phyloP scores from a whole-genome alignment of 192 early-diverging fungal genomes.

The Entophlyctis luteolus region DNA sequence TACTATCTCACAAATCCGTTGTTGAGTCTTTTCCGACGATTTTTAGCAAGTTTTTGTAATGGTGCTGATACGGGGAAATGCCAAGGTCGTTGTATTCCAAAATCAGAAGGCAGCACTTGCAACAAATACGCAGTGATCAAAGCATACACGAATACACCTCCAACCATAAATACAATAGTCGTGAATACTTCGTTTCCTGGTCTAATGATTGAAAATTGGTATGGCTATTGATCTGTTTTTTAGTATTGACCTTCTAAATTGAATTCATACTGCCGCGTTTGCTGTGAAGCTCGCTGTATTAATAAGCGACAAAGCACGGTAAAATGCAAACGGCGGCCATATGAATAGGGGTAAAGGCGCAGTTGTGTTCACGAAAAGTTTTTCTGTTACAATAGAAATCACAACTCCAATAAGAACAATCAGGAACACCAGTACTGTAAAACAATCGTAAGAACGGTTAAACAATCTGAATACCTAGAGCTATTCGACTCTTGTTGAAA shows the following conservation, averaged over 20 bases:
- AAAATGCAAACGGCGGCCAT: constrained; percentile 80
- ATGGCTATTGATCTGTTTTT: constrained; percentile 33
- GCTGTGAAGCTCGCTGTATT: constrained; percentile 50
- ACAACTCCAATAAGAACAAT: constrained; percentile 65
- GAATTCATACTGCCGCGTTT: constrained; percentile 19
- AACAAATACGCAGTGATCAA: constrained; percentile 39
- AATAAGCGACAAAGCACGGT: constrained; percentile 53
- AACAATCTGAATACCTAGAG: constrained; percentile 31
- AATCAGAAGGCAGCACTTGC: constrained; percentile 59
- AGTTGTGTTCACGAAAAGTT: constrained; percentile 32
- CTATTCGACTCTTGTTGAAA: constrained; percentile 61
- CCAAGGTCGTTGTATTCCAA: constrained; percentile 62
- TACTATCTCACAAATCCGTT: constrained; percentile 21
- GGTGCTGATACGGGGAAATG: constrained; percentile 51
- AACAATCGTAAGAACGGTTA: not conserved
- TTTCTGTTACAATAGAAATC: constrained; percentile 51
- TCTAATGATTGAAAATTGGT: constrained; percentile 49
- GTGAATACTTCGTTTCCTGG: constrained; percentile 56
- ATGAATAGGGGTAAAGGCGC: constrained; percentile 55
- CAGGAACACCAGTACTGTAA: constrained; percentile 58
- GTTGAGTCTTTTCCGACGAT: constrained; percentile 6
- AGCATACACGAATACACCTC: constrained; percentile 45
- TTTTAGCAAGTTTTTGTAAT: constrained; percentile 33
- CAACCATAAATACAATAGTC: constrained; percentile 52
- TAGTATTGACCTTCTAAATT: not conserved